Evolutionary conservation across 139 green algal genomes (phyloP).

Genomic region (Coccomyxa sp.): DNA sequence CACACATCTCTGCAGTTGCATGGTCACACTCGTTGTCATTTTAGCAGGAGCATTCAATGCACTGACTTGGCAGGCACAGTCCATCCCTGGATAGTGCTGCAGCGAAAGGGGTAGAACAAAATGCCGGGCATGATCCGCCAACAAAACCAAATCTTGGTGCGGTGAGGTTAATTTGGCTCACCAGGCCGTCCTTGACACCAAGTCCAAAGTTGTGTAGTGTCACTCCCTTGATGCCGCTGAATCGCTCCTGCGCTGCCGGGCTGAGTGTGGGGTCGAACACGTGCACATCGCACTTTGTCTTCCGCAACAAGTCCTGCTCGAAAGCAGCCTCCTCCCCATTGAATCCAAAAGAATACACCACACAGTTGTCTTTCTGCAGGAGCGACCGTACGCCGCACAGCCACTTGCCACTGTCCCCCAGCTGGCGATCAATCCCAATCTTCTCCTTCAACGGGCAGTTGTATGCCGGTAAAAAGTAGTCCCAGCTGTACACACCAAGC

Average conservation of each 20-base stretch:
- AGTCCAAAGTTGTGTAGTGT: slow-evolving; percentile 12
- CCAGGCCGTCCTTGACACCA: background rate
- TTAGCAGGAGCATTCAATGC: background rate
- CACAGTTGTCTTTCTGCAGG: slow-evolving; percentile 6
- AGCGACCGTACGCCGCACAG: slow-evolving; percentile 20
- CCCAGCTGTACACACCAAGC: background rate
- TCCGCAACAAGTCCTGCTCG: slow-evolving; percentile 14
- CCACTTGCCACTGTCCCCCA: slow-evolving; percentile 29
- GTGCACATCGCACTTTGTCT: slow-evolving; percentile 12
- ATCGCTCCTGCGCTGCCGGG: background rate
- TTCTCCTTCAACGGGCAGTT: slow-evolving; percentile 24
- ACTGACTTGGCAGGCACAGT: background rate
- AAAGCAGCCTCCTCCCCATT: slow-evolving; percentile 18
- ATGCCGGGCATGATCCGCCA: background rate
- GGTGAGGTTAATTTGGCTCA: background rate
- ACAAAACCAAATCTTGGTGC: background rate
- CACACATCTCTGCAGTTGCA: background rate
- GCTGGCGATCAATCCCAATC: slow-evolving; percentile 5
- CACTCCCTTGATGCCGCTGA: background rate
- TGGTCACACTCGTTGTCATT: background rate
- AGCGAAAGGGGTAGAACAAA: background rate
- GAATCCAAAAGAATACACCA: slow-evolving; percentile 28
- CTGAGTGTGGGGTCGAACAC: slow-evolving; percentile 24
- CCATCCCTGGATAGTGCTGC: background rate
- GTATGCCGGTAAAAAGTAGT: slow-evolving; percentile 14